Evolutionary conservation across 257 asterid species (phyloP), one percentile per base, ranked within the genome.

Genomic region (Apocynum venetum): DNA sequence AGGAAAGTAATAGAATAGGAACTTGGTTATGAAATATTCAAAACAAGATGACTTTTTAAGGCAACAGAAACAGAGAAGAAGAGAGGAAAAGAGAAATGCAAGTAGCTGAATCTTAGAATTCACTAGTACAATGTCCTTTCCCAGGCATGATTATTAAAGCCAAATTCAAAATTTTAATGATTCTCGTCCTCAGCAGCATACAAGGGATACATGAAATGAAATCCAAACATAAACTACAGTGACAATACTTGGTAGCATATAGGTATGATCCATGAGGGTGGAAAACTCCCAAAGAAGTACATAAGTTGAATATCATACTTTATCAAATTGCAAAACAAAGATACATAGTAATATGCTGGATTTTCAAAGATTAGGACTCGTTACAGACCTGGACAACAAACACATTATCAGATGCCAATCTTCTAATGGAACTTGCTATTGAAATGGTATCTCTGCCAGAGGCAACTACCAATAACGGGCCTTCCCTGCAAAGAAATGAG

Each of bases 361-460:
- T 43, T 40, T 20, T 48, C 41, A 31, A 36, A 49, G 57, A 81
- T 43, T 64, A 77, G 41, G 86, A 48, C 61, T 61, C 78, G 41
- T 74, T 59, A 81, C 87, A 76, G 73, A 93, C 99, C 99, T 93
- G 99, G 86, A 96, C 92, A 77, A 96, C 94, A 75, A 96, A 96
- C 82, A 93, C 97, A 76, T 85, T 89, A 48, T 91, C 97, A 74
- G 96, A 87, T 55, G 99, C 99, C 82, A 96, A 84, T 90, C 92
- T 87, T 82, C 85, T 96, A 31, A 96, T 87, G 82, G 99, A 91
- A 91, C 97, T 91, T 70, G 97, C 93, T 81, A 89, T 83, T 76
- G 99, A 90, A 81, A 92, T 88, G 40, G 99, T 96, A 84, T 96
- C 99, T 88, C 98, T 90, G 76, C 99, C 99, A 74, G 95, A 91